Evolutionary conservation across 1,284 basidiomycete genomes (phyloP).

Genomic region (Sporisorium reilianum): DNA sequence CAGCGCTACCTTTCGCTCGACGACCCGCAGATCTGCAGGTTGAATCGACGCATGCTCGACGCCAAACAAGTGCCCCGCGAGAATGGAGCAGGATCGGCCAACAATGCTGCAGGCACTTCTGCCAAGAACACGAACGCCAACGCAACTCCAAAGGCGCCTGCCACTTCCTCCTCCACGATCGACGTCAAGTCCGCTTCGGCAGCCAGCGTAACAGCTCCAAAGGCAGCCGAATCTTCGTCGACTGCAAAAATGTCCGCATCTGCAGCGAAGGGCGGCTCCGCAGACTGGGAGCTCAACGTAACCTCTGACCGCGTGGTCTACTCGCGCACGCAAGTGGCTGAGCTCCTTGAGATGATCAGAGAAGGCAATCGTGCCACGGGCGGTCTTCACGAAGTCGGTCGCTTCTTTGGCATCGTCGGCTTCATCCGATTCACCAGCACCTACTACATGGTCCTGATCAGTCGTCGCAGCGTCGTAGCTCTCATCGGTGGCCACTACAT

Average conservation of each 20-base stretch:
- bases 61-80: conserved; percentile 37
- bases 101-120: background rate
- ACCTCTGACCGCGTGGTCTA: conserved; percentile 74
- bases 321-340: conserved; percentile 86
- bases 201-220: conserved; percentile 9
- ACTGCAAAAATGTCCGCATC: conserved; percentile 1
- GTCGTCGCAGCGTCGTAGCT: conserved; percentile 90
- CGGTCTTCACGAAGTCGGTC: conserved; percentile 80
- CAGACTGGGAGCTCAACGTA: conserved; percentile 63
- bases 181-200: conserved; percentile 8
- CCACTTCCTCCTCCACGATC: conserved; percentile 1
- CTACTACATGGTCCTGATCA: conserved; percentile 75
- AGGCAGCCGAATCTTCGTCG: background rate
- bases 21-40: conserved; percentile 42
- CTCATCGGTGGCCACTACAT: conserved; percentile 96
- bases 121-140: conserved; percentile 4
- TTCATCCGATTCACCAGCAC: conserved; percentile 67
- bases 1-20: conserved; percentile 48
- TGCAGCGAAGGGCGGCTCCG: background rate
- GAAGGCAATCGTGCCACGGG: conserved; percentile 91
- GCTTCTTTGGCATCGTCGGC: conserved; percentile 75
- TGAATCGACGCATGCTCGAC: conserved; percentile 47
- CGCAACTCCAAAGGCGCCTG: conserved; percentile 1
- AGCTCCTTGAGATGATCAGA: conserved; percentile 91
- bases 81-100: background rate